A percentile compares a stretch with the other conserved stretches of the same genome.
These are phyloP conservation scores for Aspergillus sp. DNA, from an alignment of 2,329 filamentous ascomycete species.

Conservation along the genomic window DNA sequence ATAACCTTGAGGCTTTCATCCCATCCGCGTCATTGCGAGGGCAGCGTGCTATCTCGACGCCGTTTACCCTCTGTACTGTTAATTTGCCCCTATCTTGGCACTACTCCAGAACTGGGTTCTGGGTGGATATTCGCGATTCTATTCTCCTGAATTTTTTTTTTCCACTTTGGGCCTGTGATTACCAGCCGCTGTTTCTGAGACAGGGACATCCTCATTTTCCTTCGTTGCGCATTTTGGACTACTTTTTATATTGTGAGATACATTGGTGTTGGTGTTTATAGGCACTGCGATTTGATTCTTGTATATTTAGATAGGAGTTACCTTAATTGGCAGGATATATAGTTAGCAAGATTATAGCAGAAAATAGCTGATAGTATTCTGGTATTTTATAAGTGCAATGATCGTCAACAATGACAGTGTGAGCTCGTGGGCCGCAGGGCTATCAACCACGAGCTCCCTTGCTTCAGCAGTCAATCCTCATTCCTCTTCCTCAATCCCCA, in stretches of 20 bases:
- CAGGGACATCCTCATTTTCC: slow-evolving; percentile 14
- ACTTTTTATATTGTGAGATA: slow-evolving; percentile 14
- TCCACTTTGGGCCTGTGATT: slow-evolving; percentile 13
- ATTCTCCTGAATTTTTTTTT: slow-evolving; percentile 17
- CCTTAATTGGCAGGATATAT: neutral
- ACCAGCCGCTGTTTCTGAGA: slow-evolving; percentile 8
- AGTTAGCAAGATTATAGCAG: neutral
- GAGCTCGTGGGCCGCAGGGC: neutral
- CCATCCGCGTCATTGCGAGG: neutral
- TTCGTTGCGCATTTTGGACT: slow-evolving; percentile 11
- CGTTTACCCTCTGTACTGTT: neutral
- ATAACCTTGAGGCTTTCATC: neutral
- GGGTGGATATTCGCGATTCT: slow-evolving; percentile 9
- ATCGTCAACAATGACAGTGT: too few relatives aligned
- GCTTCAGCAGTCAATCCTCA: neutral
- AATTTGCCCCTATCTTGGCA: slow-evolving; percentile 2
- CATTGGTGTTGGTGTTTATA: slow-evolving; percentile 17
- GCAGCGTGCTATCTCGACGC: neutral
- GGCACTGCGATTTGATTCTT: slow-evolving; percentile 13
- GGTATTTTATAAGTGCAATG: neutral
- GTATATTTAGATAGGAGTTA: slow-evolving; percentile 9
- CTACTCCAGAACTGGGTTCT: slow-evolving; percentile 10
- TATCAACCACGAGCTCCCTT: neutral
- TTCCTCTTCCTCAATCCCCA: too few relatives aligned
- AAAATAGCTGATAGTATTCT: neutral